Conservation (phyloP, 768 basidiomycete genomes). For the Galerina sulciceps region DNA sequence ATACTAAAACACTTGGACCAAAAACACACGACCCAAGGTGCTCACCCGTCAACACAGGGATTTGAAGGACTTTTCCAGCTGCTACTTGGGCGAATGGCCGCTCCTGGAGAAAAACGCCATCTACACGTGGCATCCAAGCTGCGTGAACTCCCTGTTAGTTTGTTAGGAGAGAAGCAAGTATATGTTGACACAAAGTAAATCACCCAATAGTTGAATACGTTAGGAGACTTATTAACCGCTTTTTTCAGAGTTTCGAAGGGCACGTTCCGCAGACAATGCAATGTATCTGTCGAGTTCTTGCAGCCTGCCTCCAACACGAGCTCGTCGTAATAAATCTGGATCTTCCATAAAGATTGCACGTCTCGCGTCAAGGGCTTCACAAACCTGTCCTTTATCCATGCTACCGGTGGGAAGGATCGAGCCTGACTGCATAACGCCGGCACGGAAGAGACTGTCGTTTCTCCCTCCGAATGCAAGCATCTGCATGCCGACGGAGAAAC, state of each 20-base stretch:
- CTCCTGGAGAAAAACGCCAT: slow-evolving; percentile 49
- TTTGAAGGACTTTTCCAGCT: slow-evolving; percentile 44
- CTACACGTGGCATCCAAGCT: slow-evolving; percentile 51
- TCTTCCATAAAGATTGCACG: not conserved
- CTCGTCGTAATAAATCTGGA: slow-evolving; percentile 26
- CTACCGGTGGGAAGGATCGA: slow-evolving; percentile 26
- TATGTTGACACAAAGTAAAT: not conserved
- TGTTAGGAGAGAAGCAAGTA: not conserved
- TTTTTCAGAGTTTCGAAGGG: slow-evolving; percentile 32
- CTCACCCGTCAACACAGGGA: slow-evolving; percentile 48
- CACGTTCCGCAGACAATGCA: slow-evolving; percentile 46
- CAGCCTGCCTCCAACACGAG: slow-evolving; percentile 46
- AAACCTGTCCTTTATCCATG: slow-evolving; percentile 15
- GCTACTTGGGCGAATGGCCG: slow-evolving; percentile 43
- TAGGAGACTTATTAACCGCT: slow-evolving; percentile 32
- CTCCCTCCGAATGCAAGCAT: slow-evolving; percentile 44
- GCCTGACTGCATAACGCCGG: slow-evolving; percentile 50
- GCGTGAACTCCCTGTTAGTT: slow-evolving; percentile 28
- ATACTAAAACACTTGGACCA: not conserved
- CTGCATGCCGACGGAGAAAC: slow-evolving; percentile 48
- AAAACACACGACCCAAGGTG: not conserved
- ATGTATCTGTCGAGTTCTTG: slow-evolving; percentile 33
- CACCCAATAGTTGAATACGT: slow-evolving; percentile 19
- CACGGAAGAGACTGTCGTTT: slow-evolving; percentile 42
- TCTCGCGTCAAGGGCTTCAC: not conserved